These are phyloP conservation scores for Epichloe coenophiala DNA, from an alignment of 2,329 filamentous ascomycete genomes.

Conservation along the genomic window DNA sequence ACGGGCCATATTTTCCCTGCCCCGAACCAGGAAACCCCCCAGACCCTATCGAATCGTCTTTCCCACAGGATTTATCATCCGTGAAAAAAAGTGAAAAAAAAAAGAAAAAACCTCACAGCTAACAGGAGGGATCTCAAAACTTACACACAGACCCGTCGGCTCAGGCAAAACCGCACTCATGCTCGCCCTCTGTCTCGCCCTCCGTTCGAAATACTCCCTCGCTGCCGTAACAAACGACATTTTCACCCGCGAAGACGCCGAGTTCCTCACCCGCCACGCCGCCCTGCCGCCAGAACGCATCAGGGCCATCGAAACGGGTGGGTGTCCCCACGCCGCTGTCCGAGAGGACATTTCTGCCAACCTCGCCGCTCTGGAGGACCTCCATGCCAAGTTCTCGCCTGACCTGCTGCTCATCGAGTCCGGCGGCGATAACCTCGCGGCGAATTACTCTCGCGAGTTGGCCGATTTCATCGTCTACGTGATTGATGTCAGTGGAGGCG, in stretches of 20 bases:
- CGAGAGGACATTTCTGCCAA: conserved; percentile 94
- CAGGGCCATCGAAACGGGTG: conserved; percentile 91
- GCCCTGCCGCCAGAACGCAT: conserved; percentile 77
- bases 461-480: conserved; percentile 98
- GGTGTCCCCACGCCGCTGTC: conserved; percentile 92
- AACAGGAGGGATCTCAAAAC: background rate
- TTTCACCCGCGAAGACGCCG: conserved; percentile 95
- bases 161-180: conserved; percentile 96
- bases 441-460: conserved; percentile 89
- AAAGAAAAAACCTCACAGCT: no score
- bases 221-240: conserved; percentile 98
- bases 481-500: conserved; percentile 89
- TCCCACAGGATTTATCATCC: no score
- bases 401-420: conserved; percentile 89
- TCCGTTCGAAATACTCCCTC: conserved; percentile 71
- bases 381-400: conserved; percentile 65
- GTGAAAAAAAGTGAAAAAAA: no score
- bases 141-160: conserved; percentile 61
- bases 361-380: conserved; percentile 77
- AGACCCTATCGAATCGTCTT: no score
- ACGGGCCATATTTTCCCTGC: no score
- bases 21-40: no score
- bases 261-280: conserved; percentile 80
- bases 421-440: conserved; percentile 90
- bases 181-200: conserved; percentile 77